Base-by-base conservation (phyloP, 331 rosid genomes). In the Acacia pycnantha region DNA sequence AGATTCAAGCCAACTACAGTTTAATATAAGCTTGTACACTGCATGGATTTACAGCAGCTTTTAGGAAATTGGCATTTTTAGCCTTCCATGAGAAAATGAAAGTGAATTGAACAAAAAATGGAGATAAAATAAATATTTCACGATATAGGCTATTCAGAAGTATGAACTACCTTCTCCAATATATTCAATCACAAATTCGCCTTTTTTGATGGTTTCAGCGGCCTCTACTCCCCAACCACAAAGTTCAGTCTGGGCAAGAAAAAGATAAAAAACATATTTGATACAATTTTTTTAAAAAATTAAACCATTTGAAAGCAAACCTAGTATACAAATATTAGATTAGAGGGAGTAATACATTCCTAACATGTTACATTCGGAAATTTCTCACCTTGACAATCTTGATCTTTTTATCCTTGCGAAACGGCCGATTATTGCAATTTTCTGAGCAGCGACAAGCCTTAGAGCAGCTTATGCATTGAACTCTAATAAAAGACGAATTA, bases 161-260 rank as follows among this genome's bases (percentile, higher is more conserved):
- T 69, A 72, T 41, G 37, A 77, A 76, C 41, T 90, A 95, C 99
- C 99, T 95, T 95, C 99, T 77, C 99, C 98, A 81, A 90, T 82
- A 81, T 95, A 95, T 90, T 95, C 98, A 68, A 95, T 82, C 75
- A 95, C 81, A 79, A 93, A 93, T 65, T 85, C 92, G 5, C 93
- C 98, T 85, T 92, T 89, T 73, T 85, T 79, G 24, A 95, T 82
- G 26, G 82, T 46, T 88, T 95, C 98, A 16, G 90, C 89, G 0
- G 98, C 95, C 88, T 87, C 98, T 61, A 91, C 98, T 86, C 98
- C 98, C 98, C 98, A 95, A 78, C 98, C 98, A 87, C 98, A 95
- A 72, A 84, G 89, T 82, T 85, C 90, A n/a, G 98, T 95, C 98
- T 95, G 94, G 70, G 76, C 84, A 78, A 64, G 24, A n/a, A 64